Percentiles rank a stretch among this genome's conserved stretches.
These are phyloP conservation scores for Acanthamoeba sp. DNA, from an alignment of 208 protist genomes.

Conservation along the genomic window DNA sequence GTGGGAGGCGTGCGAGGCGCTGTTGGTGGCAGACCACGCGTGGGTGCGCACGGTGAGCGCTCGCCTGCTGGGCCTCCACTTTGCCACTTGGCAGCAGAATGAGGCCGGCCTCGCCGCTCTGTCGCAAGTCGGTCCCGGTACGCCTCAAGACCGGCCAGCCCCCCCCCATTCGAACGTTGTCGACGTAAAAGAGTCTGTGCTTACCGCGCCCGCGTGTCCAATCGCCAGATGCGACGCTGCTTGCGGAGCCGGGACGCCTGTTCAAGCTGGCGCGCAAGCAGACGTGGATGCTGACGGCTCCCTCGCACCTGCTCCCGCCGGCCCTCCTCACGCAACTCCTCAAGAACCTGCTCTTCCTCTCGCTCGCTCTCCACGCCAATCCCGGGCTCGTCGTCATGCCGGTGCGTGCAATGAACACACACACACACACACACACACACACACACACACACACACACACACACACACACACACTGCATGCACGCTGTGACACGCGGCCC, in stretches of 20 bases:
- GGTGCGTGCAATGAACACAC: neutral
- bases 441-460: neutral
- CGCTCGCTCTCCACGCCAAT: conserved; percentile 45
- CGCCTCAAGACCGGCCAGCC: neutral
- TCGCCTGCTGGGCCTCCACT: conserved; percentile 25
- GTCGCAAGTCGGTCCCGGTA: neutral
- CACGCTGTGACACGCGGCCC: too few species aligned
- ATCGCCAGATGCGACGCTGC: neutral
- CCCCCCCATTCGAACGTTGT: too few species aligned
- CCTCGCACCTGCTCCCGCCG: neutral
- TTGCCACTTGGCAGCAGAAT: conserved; percentile 12
- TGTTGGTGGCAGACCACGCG: conserved; percentile 23
- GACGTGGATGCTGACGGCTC: conserved; percentile 45
- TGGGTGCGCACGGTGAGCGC: conserved; percentile 25
- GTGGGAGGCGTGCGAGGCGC: conserved; percentile 8
- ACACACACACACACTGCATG: too few species aligned
- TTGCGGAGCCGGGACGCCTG: conserved; percentile 17
- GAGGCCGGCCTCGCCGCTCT: neutral
- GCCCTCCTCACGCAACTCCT: conserved; percentile 64
- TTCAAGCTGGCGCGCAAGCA: conserved; percentile 45
- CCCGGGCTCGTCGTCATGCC: neutral
- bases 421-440: neutral
- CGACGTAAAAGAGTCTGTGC: too few species aligned
- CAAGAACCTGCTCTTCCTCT: conserved; percentile 71
- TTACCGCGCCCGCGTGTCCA: too few species aligned